phyloP scores from a whole-genome alignment of 179 eudicot species.

The Carnegiea gigantea region DNA sequence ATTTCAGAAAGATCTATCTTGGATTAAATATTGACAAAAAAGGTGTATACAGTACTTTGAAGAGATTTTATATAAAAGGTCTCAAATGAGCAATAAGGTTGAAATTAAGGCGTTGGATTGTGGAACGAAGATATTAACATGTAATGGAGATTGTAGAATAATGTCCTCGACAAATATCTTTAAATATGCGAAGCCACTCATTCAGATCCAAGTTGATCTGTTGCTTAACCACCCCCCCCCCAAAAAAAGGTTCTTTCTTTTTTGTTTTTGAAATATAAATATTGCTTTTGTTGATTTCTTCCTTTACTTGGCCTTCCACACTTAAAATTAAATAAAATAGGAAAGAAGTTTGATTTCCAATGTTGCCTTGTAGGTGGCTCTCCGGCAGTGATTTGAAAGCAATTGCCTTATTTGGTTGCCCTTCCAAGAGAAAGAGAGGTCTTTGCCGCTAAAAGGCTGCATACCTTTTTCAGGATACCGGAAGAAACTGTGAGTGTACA shows the following conservation, averaged over 20 bases:
- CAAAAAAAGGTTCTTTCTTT: too few relatives aligned
- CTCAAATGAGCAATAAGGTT: neutral
- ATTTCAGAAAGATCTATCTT: too few relatives aligned
- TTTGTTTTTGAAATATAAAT: too few relatives aligned
- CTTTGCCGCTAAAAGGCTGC: slow-evolving; percentile 59
- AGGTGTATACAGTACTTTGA: too few relatives aligned
- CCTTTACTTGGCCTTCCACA: neutral
- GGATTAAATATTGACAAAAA: too few relatives aligned
- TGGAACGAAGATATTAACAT: neutral
- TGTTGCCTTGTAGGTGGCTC: slow-evolving; percentile 52
- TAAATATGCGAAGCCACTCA: too few relatives aligned
- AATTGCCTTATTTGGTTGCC: slow-evolving; percentile 75
- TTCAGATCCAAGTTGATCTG: too few relatives aligned
- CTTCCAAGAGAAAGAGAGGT: slow-evolving; percentile 48
- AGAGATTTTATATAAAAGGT: too few relatives aligned
- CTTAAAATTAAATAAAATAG: too few relatives aligned
- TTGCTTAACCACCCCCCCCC: neutral
- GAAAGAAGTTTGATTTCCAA: neutral
- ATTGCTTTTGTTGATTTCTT: neutral
- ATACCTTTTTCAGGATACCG: slow-evolving; percentile 46
- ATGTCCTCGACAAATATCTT: too few relatives aligned
- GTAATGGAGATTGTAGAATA: too few relatives aligned
- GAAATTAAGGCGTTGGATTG: neutral
- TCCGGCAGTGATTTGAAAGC: slow-evolving; percentile 66
- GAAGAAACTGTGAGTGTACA: slow-evolving; percentile 50